phyloP scores from a whole-genome alignment of 139 green algal genomes.

The Chlorella ohadii region DNA sequence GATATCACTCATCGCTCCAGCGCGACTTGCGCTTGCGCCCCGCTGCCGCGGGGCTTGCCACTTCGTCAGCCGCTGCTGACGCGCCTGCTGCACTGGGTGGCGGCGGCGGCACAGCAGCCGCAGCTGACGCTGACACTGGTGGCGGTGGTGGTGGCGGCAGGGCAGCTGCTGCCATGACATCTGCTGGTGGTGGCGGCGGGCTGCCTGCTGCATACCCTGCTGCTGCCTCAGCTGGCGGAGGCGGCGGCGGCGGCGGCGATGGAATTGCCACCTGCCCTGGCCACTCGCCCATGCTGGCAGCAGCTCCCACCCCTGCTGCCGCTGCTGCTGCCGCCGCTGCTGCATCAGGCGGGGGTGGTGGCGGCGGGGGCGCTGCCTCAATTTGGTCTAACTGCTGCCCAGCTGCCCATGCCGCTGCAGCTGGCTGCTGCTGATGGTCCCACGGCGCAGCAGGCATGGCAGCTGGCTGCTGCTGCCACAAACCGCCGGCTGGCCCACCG shows the following conservation, averaged over 20 bases:
- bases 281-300: no score
- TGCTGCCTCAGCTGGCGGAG: not conserved
- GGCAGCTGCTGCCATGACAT: not conserved
- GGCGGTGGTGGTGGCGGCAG: not conserved
- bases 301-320: no score
- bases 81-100: not conserved
- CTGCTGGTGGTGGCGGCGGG: no score
- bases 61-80: not conserved
- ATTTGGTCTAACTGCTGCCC: not conserved
- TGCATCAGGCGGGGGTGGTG: no score
- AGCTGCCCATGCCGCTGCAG: not conserved
- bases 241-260: not conserved
- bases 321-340: no score
- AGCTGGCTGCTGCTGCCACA: not conserved
- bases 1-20: not conserved
- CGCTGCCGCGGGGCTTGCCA: not conserved
- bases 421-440: not conserved
- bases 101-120: not conserved
- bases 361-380: no score
- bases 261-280: not conserved
- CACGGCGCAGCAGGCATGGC: not conserved
- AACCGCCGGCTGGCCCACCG: not conserved
- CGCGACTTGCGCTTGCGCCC: conserved; percentile 35
- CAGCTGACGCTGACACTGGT: not conserved
- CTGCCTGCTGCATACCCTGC: not conserved